Conservation (phyloP, 2,329 filamentous ascomycete species). For the Fusarium sp. region DNA sequence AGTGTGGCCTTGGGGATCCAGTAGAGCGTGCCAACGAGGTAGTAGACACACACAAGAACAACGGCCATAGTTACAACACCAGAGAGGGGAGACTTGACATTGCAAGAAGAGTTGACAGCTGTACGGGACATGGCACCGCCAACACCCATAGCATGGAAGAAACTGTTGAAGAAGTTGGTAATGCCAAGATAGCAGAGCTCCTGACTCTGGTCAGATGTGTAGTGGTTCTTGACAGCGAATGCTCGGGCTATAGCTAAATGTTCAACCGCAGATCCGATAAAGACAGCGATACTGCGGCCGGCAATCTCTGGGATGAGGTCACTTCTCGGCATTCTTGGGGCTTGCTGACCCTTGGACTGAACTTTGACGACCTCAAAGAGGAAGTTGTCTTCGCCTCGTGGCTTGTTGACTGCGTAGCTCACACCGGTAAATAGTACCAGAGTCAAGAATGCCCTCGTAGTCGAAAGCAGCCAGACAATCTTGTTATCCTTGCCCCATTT, state of each 20-base stretch:
- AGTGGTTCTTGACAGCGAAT: constrained; percentile 70
- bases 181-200: constrained; percentile 72
- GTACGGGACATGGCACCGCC: constrained; percentile 75
- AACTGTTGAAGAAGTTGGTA: constrained; percentile 71
- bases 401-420: constrained; percentile 70
- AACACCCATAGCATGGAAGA: constrained; percentile 72
- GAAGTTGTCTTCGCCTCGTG: constrained; percentile 51
- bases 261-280: constrained; percentile 70
- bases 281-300: constrained; percentile 66
- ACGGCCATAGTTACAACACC: constrained; percentile 70
- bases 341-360: constrained; percentile 63
- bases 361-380: constrained; percentile 70
- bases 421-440: constrained; percentile 72
- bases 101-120: constrained; percentile 73
- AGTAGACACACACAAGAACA: constrained; percentile 70
- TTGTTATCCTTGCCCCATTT: constrained; percentile 68
- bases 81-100: constrained; percentile 70
- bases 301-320: constrained; percentile 65
- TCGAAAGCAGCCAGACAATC: constrained; percentile 67
- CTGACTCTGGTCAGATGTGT: constrained; percentile 71
- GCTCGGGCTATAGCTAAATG: constrained; percentile 73
- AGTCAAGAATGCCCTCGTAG: constrained; percentile 69
- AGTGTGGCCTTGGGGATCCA: constrained; percentile 76
- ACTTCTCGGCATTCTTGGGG: constrained; percentile 59
- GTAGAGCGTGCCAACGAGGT: constrained; percentile 69